phyloP scores from a whole-genome alignment of 1,139 yeast genomes.

The Pichia kudriavzevii region DNA sequence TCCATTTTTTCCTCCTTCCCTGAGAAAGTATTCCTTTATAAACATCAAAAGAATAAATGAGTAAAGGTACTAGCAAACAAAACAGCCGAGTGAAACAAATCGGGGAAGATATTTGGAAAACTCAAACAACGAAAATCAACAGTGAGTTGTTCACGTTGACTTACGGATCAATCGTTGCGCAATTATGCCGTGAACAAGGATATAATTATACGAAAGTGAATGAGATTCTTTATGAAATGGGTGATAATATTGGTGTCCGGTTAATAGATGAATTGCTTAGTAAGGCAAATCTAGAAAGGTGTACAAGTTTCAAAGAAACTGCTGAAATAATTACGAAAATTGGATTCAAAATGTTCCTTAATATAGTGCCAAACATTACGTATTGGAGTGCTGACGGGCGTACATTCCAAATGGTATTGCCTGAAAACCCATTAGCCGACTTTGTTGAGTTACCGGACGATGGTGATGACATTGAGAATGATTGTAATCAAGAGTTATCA shows the following conservation, averaged over 20 bases:
- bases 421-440: slow-evolving; percentile 88
- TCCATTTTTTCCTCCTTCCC: too few species aligned
- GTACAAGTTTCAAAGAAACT: slow-evolving; percentile 74
- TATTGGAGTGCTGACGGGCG: slow-evolving; percentile 76
- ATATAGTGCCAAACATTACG: slow-evolving; percentile 60
- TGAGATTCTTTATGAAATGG: slow-evolving; percentile 82
- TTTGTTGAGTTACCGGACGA: slow-evolving; percentile 85
- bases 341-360: slow-evolving; percentile 85
- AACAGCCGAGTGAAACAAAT: slow-evolving; percentile 20
- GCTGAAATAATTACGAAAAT: slow-evolving; percentile 80
- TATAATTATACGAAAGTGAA: slow-evolving; percentile 75
- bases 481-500: neutral
- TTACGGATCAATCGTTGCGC: slow-evolving; percentile 93
- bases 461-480: slow-evolving; percentile 12
- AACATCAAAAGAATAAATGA: neutral
- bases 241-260: slow-evolving; percentile 87
- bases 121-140: slow-evolving; percentile 79
- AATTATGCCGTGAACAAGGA: slow-evolving; percentile 75
- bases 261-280: slow-evolving; percentile 91
- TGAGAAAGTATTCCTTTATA: too few species aligned
- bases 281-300: slow-evolving; percentile 74
- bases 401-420: slow-evolving; percentile 63
- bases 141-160: slow-evolving; percentile 89
- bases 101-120: slow-evolving; percentile 93
- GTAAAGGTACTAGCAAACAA: slow-evolving; percentile 3